These are phyloP conservation scores for Bonia amplexicaulis DNA, from an alignment of 176 grass and related monocot genomes.

Conservation along the genomic window DNA sequence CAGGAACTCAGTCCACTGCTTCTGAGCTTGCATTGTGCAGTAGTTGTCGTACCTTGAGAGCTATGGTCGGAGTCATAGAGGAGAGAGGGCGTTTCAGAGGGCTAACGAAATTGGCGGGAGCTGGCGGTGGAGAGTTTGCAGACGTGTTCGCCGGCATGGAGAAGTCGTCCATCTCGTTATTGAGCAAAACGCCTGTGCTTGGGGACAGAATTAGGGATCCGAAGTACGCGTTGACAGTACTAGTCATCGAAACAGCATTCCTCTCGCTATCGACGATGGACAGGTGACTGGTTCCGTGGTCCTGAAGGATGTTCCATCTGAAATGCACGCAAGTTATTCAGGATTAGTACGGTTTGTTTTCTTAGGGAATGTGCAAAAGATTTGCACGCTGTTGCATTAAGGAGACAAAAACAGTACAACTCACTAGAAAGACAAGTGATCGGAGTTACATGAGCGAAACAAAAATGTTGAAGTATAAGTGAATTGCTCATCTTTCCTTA, in stretches of 20 bases:
- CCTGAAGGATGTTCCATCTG: conserved; percentile 87
- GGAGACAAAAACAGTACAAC: too few species aligned
- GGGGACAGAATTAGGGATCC: conserved; percentile 74
- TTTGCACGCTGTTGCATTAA: too few species aligned
- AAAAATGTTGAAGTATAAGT: too few species aligned
- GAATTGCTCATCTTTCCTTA: too few species aligned
- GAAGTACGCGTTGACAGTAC: conserved; percentile 77
- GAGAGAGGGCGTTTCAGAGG: conserved; percentile 87
- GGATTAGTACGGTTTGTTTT: not conserved
- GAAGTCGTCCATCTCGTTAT: conserved; percentile 99
- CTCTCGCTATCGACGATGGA: conserved; percentile 67
- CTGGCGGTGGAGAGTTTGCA: conserved; percentile 41
- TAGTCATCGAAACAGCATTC: conserved; percentile 86
- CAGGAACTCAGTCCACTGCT: not conserved
- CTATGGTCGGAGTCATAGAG: conserved; percentile 74
- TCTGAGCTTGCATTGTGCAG: not conserved
- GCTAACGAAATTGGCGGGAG: conserved; percentile 67
- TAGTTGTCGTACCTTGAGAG: conserved; percentile 51
- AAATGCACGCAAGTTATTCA: not conserved
- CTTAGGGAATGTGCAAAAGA: too few species aligned
- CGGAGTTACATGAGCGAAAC: too few species aligned
- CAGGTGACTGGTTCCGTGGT: conserved; percentile 87
- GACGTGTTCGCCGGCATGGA: conserved; percentile 60
- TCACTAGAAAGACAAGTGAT: too few species aligned
- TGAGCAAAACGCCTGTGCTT: conserved; percentile 74